Evolutionary conservation across 495 filamentous ascomycete species (phyloP), one percentile per base, ranked within the genome.

Genomic region (Aspergillus avenaceus): DNA sequence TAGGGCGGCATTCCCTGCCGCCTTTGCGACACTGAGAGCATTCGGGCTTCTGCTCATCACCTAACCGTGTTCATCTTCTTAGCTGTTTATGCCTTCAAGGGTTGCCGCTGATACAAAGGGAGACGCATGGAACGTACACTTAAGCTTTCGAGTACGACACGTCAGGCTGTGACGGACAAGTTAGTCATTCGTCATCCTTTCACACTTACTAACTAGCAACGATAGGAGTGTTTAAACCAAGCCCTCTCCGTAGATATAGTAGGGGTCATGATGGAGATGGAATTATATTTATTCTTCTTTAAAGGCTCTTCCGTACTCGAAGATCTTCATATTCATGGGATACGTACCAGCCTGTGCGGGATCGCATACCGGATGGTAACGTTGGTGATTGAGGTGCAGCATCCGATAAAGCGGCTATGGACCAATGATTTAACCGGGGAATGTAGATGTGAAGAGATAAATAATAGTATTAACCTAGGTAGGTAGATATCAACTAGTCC

Each of bases 111-210:
- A 25, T 16, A 36, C 18, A 28, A 45, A 37, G 31, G 37, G 38
- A 27, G 26, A n/a, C 23, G 41, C 28, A 32, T 32, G 22, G 27
- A 21, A 48, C 54, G 49, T 64, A 73, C 81, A 84, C 70, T 84
- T 84, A 53, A 84, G 72, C 69, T 84, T 83, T 47, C 81, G 67
- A 56, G 77, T 76, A 46, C 80, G 79, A 68, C 81, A 84, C 56
- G 80, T 84, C 61, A 83, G 67, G 64, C 80, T 82, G 45, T 28
- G 25, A 46, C 38, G 5, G 26, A 23, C 21, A 29, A 26, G 53
- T 55, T 34, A 62, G 53, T 43, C 22, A 21, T 5, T 22, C 9
- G 11, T 38, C 34, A 41, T 43, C 22, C 5, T 12, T 49, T 7
- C 11, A 32, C 14, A 38, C 14, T 6, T 9, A 38, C 34, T 1